Conservation (phyloP, 768 basidiomycete genomes). For the Lactarius tabidus region DNA sequence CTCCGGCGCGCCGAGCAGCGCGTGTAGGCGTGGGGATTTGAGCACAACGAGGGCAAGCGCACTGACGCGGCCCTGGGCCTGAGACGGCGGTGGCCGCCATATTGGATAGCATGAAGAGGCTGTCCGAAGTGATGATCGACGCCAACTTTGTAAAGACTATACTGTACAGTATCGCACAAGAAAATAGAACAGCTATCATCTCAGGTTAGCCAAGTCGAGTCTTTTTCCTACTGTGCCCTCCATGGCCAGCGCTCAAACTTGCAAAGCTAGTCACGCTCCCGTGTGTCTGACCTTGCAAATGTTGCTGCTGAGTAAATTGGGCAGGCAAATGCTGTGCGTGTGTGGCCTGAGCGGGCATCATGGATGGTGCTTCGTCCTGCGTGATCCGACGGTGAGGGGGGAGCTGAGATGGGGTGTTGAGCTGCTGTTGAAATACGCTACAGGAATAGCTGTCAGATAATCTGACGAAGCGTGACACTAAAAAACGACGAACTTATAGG, state of each 20-base stretch:
- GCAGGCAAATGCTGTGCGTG: slow-evolving; percentile 41
- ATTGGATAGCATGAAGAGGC: no score
- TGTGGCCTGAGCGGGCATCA: slow-evolving; percentile 60
- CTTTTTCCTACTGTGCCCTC: slow-evolving; percentile 52
- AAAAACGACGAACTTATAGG: slow-evolving; percentile 56
- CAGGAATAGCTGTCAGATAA: neutral
- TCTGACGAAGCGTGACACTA: neutral
- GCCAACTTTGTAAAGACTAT: no score
- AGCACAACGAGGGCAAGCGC: slow-evolving; percentile 23
- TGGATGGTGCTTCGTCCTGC: slow-evolving; percentile 86
- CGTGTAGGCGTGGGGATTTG: slow-evolving; percentile 19
- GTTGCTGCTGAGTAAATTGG: slow-evolving; percentile 41
- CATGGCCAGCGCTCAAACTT: slow-evolving; percentile 55
- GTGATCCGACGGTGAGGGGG: slow-evolving; percentile 89
- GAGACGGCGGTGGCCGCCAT: no score
- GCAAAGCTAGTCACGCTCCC: slow-evolving; percentile 62
- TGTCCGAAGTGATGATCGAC: no score
- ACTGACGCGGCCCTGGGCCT: neutral
- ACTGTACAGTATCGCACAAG: neutral
- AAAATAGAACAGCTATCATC: no score
- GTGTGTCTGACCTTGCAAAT: slow-evolving; percentile 36
- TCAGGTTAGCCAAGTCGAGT: slow-evolving; percentile 44
- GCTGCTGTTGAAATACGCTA: slow-evolving; percentile 64
- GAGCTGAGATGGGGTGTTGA: slow-evolving; percentile 56
- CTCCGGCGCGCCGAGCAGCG: slow-evolving; percentile 10